These are phyloP conservation scores for Helianthus tuberosus DNA, from an alignment of 129 eudicot species.

Conservation along the genomic window DNA sequence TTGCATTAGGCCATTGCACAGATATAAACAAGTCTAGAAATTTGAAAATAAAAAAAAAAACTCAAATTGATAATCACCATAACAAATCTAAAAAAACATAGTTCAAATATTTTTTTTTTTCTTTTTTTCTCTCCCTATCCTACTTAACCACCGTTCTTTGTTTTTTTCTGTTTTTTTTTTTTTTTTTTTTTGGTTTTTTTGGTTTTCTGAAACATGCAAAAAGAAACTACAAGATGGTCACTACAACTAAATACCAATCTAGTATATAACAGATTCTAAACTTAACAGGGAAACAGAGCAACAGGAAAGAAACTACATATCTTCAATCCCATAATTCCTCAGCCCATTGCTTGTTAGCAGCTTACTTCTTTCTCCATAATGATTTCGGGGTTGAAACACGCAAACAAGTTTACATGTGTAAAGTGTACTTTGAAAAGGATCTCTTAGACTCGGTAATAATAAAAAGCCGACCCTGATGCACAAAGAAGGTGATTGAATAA, in stretches of 20 bases:
- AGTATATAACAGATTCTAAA: constrained; percentile 18
- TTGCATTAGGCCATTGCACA: no score
- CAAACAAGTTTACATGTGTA: constrained; percentile 3
- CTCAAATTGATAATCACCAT: no score
- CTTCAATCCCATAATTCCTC: constrained; percentile 7
- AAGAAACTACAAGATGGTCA: constrained; percentile 15
- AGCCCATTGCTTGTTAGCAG: constrained; percentile 9
- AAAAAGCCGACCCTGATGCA: background rate
- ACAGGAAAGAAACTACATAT: constrained; percentile 5
- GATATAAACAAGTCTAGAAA: background rate
- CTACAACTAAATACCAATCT: constrained; percentile 17
- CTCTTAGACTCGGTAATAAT: background rate
- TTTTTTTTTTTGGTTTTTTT: background rate
- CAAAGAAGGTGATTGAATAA: background rate
- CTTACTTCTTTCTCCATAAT: constrained; percentile 13
- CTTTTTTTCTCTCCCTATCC: background rate
- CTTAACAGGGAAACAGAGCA: background rate
- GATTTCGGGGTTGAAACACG: background rate
- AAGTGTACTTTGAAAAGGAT: background rate
- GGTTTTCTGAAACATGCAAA: constrained; percentile 14
- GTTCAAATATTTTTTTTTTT: background rate
- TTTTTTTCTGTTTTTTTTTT: background rate
- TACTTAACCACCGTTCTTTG: background rate
- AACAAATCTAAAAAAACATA: constrained; percentile 22
- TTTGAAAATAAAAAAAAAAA: background rate